Evolutionary conservation across 805 yeast genomes (phyloP).

Genomic region (Cyberlindnera euphorbiiphila): DNA sequence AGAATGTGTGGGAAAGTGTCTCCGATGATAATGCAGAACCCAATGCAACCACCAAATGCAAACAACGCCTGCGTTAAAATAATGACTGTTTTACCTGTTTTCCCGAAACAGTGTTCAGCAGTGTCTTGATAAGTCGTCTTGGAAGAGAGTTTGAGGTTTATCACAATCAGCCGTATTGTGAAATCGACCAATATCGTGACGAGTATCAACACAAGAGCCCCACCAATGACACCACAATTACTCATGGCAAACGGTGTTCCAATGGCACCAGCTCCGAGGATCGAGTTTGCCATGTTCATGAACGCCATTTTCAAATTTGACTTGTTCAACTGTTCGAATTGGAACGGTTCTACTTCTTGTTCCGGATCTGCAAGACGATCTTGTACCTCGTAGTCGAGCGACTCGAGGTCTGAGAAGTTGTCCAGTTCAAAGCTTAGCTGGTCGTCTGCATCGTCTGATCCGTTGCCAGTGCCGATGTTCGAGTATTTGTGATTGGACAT

Average conservation of each 20-base stretch:
- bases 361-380: constrained; percentile 12
- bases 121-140: constrained; percentile 81
- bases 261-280: constrained; percentile 92
- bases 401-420: constrained; percentile 23
- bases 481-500: constrained; percentile 16
- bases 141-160: constrained; percentile 76
- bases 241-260: constrained; percentile 89
- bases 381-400: constrained; percentile 23
- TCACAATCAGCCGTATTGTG: constrained; percentile 77
- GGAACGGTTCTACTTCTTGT: constrained; percentile 19
- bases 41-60: constrained; percentile 93
- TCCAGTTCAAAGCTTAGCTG: constrained; percentile 20
- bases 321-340: constrained; percentile 29
- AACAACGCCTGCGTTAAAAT: constrained; percentile 78
- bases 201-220: constrained; percentile 53
- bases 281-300: constrained; percentile 95
- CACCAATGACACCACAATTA: constrained; percentile 77
- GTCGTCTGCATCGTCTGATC: constrained; percentile 2
- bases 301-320: constrained; percentile 80
- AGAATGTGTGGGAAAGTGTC: constrained; percentile 92
- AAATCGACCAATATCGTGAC: constrained; percentile 80
- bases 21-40: constrained; percentile 91
- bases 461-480: constrained; percentile 8
- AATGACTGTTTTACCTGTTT: constrained; percentile 60
- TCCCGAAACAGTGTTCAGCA: constrained; percentile 76